Base-by-base conservation (phyloP, 208 protist genomes). In the Crithidia thermophila region DNA sequence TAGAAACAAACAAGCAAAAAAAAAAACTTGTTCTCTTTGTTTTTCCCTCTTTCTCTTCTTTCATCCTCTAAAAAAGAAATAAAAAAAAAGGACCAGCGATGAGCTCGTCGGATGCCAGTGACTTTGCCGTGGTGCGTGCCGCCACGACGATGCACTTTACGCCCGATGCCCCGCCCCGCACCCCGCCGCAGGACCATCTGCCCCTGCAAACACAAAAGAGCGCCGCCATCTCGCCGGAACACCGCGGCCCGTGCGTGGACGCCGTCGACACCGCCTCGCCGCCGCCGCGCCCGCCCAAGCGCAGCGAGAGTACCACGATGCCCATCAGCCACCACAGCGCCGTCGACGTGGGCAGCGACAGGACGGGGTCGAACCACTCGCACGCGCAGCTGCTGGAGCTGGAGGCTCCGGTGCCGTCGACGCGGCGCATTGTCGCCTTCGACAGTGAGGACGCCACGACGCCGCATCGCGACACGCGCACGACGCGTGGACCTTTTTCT, bases 251-350 rank as follows among this genome's bases (percentile, higher is more conserved):
- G 23, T 31, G 42, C 13, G 33, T 20, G 4, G 43, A 64, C 31
- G 43, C 8, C 21, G 27, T 43, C 6, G 67, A 61, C n/a, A 20
- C 39, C 25, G 43, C 67, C 18, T 74, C 67, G 8, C 67, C 67
- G n/a, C 67, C 67, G 9, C 67, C 67, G 27, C 67, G 67, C 18
- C 67, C 59, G 16, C 67, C 67, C 21, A 42, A 42, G 52, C 34
- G 45, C 16, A 56, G 46, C 14, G 47, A 51, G 36, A 42, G 34
- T 11, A 39, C 34, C 34, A 39, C n/a, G n/a, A n/a, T n/a, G 34
- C 34, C 9, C 34, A 11, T 6, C 34, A 6, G 34, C 34, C 34
- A 39, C 34, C 34, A 11, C 34, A 6, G 47, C 36, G 10, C 4
- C 16, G 36, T 36, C 25, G 25, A 27, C 21, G n/a, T 20, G 45